A percentile compares a stretch with the other conserved stretches of the same genome.
These are phyloP conservation scores for Wallacemonas sp. DNA, from an alignment of 208 protist genomes.

Conservation along the genomic window DNA sequence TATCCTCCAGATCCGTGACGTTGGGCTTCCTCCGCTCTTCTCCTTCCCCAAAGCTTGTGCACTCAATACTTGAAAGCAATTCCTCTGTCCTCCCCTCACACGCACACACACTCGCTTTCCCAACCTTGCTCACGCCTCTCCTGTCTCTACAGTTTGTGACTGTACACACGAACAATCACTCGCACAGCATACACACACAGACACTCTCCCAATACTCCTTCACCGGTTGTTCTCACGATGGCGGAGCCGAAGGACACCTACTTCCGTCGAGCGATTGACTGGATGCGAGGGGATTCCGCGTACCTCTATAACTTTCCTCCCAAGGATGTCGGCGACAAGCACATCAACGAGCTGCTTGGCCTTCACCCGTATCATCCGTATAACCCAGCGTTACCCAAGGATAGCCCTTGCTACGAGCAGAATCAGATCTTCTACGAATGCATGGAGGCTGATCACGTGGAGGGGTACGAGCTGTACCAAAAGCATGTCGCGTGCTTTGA, in stretches of 20 bases:
- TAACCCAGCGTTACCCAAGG: constrained; percentile 64
- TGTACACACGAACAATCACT: constrained; percentile 6
- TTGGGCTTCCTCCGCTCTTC: too few species aligned
- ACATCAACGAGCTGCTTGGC: constrained; percentile 87
- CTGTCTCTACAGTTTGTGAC: too few species aligned
- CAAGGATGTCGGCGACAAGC: constrained; percentile 71
- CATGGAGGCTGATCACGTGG: constrained; percentile 77
- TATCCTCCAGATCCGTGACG: too few species aligned
- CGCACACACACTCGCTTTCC: too few species aligned
- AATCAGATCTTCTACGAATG: constrained; percentile 78
- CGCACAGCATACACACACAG: background rate
- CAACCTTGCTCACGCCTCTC: background rate
- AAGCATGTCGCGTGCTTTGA: constrained; percentile 88
- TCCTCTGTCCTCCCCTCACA: too few species aligned
- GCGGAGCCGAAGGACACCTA: constrained; percentile 68
- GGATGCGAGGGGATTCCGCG: constrained; percentile 85
- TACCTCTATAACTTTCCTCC: constrained; percentile 65
- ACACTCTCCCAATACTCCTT: background rate
- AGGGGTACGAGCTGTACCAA: constrained; percentile 81
- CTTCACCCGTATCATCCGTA: constrained; percentile 88
- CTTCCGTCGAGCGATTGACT: constrained; percentile 80
- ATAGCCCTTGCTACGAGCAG: constrained; percentile 60
- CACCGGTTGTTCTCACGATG: too few species aligned
- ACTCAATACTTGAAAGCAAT: too few species aligned
- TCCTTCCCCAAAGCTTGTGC: too few species aligned